Evolutionary conservation across 2,329 filamentous ascomycete genomes (phyloP).

Genomic region (Dactylellina cionopaga): DNA sequence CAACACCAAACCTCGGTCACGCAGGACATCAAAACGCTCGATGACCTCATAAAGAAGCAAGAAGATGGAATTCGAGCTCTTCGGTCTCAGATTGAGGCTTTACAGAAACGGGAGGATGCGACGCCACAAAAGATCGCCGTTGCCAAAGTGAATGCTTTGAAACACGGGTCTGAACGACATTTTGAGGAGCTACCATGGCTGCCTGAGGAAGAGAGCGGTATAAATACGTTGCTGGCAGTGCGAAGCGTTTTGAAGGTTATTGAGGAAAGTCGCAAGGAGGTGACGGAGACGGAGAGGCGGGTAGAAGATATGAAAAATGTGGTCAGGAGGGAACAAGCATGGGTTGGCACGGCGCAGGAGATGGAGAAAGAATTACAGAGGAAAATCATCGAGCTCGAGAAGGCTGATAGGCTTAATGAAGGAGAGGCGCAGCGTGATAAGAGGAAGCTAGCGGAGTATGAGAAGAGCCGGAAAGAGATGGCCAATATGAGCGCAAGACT

Average conservation of each 20-base stretch:
- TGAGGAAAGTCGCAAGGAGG: constrained; percentile 34
- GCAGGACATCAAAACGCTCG: constrained; percentile 28
- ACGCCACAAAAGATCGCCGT: constrained; percentile 28
- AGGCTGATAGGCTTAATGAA: constrained; percentile 8
- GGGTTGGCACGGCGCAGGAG: constrained; percentile 40
- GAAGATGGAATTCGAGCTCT: constrained; percentile 34
- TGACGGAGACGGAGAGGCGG: constrained; percentile 27
- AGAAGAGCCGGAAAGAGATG: constrained; percentile 35
- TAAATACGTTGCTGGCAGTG: constrained; percentile 36
- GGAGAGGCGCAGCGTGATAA: constrained; percentile 25
- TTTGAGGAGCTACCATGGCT: constrained; percentile 42
- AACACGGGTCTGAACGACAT: constrained; percentile 30
- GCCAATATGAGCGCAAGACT: constrained; percentile 12
- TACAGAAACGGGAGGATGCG: constrained; percentile 32
- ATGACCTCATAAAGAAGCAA: constrained; percentile 38
- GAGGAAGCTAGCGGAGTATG: constrained; percentile 37
- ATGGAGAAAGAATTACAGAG: constrained; percentile 35
- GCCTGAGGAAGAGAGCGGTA: constrained; percentile 37
- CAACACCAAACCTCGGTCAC: constrained; percentile 33
- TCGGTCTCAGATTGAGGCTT: constrained; percentile 7
- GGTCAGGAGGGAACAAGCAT: constrained; percentile 24
- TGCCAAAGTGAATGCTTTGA: constrained; percentile 25
- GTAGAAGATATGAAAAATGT: constrained; percentile 30
- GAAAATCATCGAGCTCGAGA: constrained; percentile 31
- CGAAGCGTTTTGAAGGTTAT: constrained; percentile 32